These are phyloP conservation scores for Candida krabiensis DNA, from an alignment of 805 yeast species.

Conservation along the genomic window DNA sequence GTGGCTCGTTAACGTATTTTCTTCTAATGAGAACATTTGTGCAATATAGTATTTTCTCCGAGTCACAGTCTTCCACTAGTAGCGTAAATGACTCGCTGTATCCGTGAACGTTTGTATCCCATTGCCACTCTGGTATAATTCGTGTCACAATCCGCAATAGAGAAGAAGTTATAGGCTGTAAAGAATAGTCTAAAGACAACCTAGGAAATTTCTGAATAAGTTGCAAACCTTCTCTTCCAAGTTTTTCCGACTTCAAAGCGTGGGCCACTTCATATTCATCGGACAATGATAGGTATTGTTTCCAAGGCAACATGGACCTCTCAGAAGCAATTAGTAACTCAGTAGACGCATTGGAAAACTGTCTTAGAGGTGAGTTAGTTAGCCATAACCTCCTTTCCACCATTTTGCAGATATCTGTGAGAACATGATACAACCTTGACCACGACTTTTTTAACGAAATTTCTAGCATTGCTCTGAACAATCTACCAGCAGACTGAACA, in stretches of 20 bases:
- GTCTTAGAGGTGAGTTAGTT: constrained; percentile 82
- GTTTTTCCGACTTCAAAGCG: constrained; percentile 70
- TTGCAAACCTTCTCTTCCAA: constrained; percentile 59
- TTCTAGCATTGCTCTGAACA: constrained; percentile 83
- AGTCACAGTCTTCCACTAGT: constrained; percentile 80
- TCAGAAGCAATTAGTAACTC: constrained; percentile 77
- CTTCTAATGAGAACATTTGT: constrained; percentile 55
- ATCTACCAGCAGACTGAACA: constrained; percentile 89
- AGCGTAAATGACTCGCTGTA: constrained; percentile 64
- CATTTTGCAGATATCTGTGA: constrained; percentile 72
- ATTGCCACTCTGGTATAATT: constrained; percentile 69
- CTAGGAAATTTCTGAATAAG: constrained; percentile 73
- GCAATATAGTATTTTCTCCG: constrained; percentile 64
- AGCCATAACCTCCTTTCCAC: constrained; percentile 83
- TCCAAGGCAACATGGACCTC: constrained; percentile 80
- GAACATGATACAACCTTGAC: constrained; percentile 58
- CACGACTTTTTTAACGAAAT: constrained; percentile 69
- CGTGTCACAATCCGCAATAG: constrained; percentile 66
- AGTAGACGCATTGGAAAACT: constrained; percentile 67
- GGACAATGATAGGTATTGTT: constrained; percentile 63
- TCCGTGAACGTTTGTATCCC: constrained; percentile 71
- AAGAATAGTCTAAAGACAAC: constrained; percentile 53
- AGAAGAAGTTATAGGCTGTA: constrained; percentile 77
- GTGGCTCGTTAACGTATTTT: constrained; percentile 51
- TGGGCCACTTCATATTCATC: constrained; percentile 78